Evolutionary conservation across 306 rosid genomes (phyloP).

Genomic region (Potentilla sterilis): DNA sequence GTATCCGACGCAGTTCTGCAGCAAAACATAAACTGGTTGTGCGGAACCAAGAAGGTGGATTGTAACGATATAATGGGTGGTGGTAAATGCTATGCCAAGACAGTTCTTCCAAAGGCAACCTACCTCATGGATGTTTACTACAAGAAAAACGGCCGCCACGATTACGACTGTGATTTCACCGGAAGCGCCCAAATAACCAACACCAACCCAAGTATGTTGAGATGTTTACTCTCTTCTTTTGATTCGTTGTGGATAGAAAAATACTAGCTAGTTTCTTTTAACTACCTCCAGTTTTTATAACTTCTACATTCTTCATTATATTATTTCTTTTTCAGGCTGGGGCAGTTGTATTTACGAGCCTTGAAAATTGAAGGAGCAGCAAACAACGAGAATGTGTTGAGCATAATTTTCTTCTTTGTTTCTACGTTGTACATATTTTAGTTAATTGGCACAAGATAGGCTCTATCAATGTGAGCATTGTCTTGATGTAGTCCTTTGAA

Average conservation of each 20-base stretch:
- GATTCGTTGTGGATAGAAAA: background rate
- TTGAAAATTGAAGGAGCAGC: background rate
- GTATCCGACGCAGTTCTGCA: background rate
- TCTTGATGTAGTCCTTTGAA: background rate
- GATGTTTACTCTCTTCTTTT: background rate
- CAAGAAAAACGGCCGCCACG: background rate
- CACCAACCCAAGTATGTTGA: background rate
- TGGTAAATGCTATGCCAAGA: background rate
- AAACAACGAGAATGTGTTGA: background rate
- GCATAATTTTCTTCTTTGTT: background rate
- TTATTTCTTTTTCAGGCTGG: background rate
- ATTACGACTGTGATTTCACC: background rate
- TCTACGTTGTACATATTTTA: background rate
- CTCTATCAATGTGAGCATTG: background rate
- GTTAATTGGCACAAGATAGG: background rate
- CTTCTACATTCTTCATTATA: background rate
- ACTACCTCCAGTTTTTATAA: background rate
- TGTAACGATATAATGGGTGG: background rate
- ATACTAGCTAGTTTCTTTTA: background rate
- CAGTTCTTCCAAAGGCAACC: background rate
- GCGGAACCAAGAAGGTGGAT: background rate
- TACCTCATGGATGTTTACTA: background rate
- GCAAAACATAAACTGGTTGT: background rate
- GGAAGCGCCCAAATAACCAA: background rate
- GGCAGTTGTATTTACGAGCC: background rate